Percentiles rank a stretch among this genome's conserved stretches.
Conservation (phyloP, 2,329 filamentous ascomycete species). For the Stagonosporopsis chrysanthemi region DNA sequence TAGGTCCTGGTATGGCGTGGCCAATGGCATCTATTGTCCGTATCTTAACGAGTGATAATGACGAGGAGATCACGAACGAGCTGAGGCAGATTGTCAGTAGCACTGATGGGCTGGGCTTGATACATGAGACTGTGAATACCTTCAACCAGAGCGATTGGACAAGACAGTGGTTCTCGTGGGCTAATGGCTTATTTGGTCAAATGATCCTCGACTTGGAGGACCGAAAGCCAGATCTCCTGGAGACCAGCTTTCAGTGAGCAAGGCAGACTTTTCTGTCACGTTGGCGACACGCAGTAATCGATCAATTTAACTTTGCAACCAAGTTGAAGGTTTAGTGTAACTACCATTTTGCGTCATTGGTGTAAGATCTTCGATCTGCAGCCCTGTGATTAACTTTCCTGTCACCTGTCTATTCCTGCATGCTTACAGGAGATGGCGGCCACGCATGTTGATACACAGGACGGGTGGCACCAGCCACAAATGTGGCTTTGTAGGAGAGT, state of each 20-base stretch:
- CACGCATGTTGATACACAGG: constrained; percentile 1
- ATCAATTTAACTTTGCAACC: constrained; percentile 6
- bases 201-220: constrained; percentile 57
- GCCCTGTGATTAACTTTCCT: constrained; percentile 6
- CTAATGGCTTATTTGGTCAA: constrained; percentile 60
- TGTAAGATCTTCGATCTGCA: constrained; percentile 2
- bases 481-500: neutral
- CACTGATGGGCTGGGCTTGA: constrained; percentile 58
- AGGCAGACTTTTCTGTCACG: constrained; percentile 9
- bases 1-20: constrained; percentile 58
- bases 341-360: neutral
- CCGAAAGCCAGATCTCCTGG: constrained; percentile 54
- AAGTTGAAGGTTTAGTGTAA: neutral
- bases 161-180: constrained; percentile 62
- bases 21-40: constrained; percentile 61
- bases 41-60: constrained; percentile 58
- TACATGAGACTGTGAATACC: constrained; percentile 62
- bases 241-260: constrained; percentile 53
- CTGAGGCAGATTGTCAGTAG: constrained; percentile 56
- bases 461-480: constrained; percentile 10
- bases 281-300: neutral
- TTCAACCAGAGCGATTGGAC: constrained; percentile 57
- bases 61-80: constrained; percentile 55
- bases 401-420: constrained; percentile 12
- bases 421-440: constrained; percentile 4